Evolutionary conservation across 805 yeast species (phyloP), one percentile per base, ranked within the genome.

Genomic region (Zygoascus flipseniorum): DNA sequence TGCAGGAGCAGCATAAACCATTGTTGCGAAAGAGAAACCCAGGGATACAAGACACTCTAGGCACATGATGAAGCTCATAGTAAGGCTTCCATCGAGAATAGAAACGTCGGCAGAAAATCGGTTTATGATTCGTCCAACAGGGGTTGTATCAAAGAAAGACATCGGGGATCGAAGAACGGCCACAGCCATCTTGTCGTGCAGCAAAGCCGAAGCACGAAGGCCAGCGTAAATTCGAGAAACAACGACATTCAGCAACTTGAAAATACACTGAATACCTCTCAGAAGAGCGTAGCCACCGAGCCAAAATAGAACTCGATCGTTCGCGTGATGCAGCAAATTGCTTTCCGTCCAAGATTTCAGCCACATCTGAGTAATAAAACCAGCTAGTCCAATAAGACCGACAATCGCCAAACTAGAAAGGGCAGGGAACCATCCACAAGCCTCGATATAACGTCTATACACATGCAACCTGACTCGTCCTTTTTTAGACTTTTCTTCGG

Each of bases 101-200:
- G 87, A 86, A 47, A 90, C 81, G 75, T 90, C 98, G 65, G 81
- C 86, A 1, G 96, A 86, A 64, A 90, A 90, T 66, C 98, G 77
- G 72, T 90, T 90, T 66, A 89, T 76, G 53, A 90, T 81, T 69
- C 97, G 78, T 32, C 98, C 98, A 58, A 89, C 83, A 51, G 97
- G 98, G 0, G 97, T 90, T 0, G 96, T 88, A 69, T 90, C 98
- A 64, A 90, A 90, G 65, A 90, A 90, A 39, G 86, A 77, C 97
- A 90, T 90, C 55, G 97, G 97, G 0, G 97, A 92, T 57, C 89
- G 76, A 54, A 90, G 69, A 6, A 90, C 93, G 48, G 79, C 67
- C 11, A 67, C 68, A 3, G 89, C 81, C 97, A 90, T 89, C 18
- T 70, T 69, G 56, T 82, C 79, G 68, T 90, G 97, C 56, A 89